These are phyloP conservation scores for Fusarium drepaniforme DNA, from an alignment of 2,329 filamentous ascomycete genomes.

Conservation along the genomic window DNA sequence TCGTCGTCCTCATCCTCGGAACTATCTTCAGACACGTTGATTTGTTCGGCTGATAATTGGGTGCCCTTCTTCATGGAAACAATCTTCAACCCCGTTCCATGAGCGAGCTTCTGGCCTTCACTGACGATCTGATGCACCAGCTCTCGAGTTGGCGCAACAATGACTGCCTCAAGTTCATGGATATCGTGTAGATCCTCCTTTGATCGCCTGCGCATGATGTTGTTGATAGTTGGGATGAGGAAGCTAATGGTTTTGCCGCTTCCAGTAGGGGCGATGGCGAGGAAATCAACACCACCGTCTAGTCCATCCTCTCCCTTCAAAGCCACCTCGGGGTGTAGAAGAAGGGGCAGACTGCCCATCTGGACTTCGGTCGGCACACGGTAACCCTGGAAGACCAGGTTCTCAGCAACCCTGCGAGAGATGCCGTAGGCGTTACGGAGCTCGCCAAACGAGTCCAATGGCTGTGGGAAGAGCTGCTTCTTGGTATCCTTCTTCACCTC, in stretches of 20 bases:
- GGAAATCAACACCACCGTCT: constrained; percentile 72
- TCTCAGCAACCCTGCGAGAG: constrained; percentile 78
- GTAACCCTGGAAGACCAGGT: constrained; percentile 88
- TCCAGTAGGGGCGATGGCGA: constrained; percentile 93
- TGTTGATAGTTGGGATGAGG: constrained; percentile 86
- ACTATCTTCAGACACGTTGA: constrained; percentile 53
- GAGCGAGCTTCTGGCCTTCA: constrained; percentile 85
- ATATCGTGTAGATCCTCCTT: constrained; percentile 53
- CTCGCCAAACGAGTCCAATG: constrained; percentile 81
- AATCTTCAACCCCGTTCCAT: constrained; percentile 82
- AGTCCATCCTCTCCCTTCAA: constrained; percentile 55
- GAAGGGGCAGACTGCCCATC: constrained; percentile 83
- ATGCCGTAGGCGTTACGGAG: constrained; percentile 80
- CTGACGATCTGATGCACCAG: constrained; percentile 84
- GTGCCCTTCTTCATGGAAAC: constrained; percentile 89
- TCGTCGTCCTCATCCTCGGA: constrained; percentile 53
- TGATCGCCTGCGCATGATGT: constrained; percentile 71
- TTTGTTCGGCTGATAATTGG: constrained; percentile 67
- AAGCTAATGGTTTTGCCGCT: constrained; percentile 98
- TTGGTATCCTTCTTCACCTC: constrained; percentile 64
- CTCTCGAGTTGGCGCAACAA: constrained; percentile 84
- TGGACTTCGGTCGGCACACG: constrained; percentile 93
- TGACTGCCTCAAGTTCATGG: constrained; percentile 73
- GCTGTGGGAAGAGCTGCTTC: constrained; percentile 80
- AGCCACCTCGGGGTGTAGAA: constrained; percentile 71